Evolutionary conservation across 129 eudicot species (phyloP).

Genomic region (Pittosporum tobira): DNA sequence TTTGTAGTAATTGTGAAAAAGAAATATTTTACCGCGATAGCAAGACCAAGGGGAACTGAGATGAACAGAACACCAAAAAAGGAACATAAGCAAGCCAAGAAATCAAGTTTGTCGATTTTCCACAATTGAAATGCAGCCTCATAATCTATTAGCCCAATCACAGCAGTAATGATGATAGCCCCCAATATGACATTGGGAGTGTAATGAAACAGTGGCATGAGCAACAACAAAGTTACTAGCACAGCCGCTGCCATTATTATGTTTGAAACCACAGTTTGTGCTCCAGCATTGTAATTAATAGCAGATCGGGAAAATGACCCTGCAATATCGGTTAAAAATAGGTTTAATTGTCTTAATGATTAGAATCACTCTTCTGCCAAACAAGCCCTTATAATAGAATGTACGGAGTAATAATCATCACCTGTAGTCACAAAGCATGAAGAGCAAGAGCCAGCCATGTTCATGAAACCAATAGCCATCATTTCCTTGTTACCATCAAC

Average conservation of each 20-base stretch:
- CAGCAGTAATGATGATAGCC: conserved; percentile 94
- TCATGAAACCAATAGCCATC: conserved; percentile 96
- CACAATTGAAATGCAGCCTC: conserved; percentile 53
- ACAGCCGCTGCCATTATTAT: conserved; percentile 79
- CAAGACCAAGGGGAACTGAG: conserved; percentile 90
- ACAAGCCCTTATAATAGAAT: neutral
- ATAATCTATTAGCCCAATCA: conserved; percentile 81
- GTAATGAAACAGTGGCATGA: conserved; percentile 86
- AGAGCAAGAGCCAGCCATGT: conserved; percentile 94
- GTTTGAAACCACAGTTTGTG: conserved; percentile 71
- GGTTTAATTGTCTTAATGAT: neutral
- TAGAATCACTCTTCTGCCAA: neutral
- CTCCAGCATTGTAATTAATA: conserved; percentile 92
- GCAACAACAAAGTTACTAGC: conserved; percentile 65
- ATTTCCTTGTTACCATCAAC: conserved; percentile 98
- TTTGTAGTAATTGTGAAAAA: neutral
- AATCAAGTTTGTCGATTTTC: conserved; percentile 95
- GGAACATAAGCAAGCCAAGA: conserved; percentile 72
- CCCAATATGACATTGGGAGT: conserved; percentile 86
- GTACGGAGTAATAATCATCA: conserved; percentile 1
- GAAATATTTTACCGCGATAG: conserved; percentile 63
- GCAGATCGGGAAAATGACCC: conserved; percentile 99
- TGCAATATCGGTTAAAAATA: conserved; percentile 14
- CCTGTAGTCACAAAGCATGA: conserved; percentile 97
- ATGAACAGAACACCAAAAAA: conserved; percentile 88